These are phyloP conservation scores for Calcarisporium arbuscula DNA, from an alignment of 2,329 filamentous ascomycete species.

Conservation along the genomic window DNA sequence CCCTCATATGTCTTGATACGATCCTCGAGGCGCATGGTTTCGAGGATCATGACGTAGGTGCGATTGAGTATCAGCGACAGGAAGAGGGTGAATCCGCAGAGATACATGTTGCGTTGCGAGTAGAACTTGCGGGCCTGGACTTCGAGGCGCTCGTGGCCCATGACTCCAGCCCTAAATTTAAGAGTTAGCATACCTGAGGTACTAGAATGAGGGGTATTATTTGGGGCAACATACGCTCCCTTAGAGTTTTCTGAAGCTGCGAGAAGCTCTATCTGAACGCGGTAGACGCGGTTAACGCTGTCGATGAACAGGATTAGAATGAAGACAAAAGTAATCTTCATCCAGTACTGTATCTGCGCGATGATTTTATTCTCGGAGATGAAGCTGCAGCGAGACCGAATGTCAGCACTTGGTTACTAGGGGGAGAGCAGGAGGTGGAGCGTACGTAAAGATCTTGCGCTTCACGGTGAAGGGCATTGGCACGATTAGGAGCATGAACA, in stretches of 20 bases:
- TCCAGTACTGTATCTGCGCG: conserved; percentile 91
- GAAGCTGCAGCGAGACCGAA: conserved; percentile 51
- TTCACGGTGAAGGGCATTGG: conserved; percentile 84
- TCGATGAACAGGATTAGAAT: conserved; percentile 97
- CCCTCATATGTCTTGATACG: conserved; percentile 76
- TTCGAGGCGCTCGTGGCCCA: conserved; percentile 93
- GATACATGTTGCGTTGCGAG: conserved; percentile 99
- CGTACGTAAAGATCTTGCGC: conserved; percentile 73
- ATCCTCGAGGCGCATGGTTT: conserved; percentile 85
- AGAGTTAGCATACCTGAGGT: conserved; percentile 13
- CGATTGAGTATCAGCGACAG: conserved; percentile 98
- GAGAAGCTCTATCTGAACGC: conserved; percentile 84
- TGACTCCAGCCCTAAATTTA: conserved; percentile 52
- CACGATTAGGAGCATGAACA: conserved; percentile 75
- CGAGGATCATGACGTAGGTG: conserved; percentile 95
- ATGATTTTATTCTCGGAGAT: conserved; percentile 81
- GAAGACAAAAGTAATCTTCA: conserved; percentile 99
- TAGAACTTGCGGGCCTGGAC: conserved; percentile 99
- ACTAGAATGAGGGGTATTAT: no score
- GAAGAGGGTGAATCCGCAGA: conserved; percentile 98
- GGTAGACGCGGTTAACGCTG: conserved; percentile 91
- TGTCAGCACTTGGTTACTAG: neutral
- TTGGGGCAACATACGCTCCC: conserved; percentile 42
- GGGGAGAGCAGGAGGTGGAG: conserved; percentile 18
- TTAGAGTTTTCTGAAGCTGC: conserved; percentile 54